Base-by-base conservation (phyloP, 352 stramenopile species). In the Globisporangium nagaii region DNA sequence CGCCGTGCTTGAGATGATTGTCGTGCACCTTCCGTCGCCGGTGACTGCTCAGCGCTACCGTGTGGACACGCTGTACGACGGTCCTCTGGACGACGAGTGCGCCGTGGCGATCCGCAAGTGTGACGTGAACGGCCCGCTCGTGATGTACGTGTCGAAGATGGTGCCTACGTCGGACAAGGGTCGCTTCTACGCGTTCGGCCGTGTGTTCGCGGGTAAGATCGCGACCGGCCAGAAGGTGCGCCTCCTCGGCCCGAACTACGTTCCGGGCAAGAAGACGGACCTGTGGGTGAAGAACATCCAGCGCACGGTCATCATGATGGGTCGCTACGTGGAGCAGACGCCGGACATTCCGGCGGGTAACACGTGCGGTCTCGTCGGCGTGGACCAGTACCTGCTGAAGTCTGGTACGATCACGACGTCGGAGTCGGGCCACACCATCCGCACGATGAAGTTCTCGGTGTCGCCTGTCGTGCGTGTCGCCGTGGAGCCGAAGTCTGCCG, bases 111-210 rank as follows among this genome's bases (percentile, higher is more conserved):
- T 99, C 75, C 88, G 96, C 51, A 98, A 96, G 63, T 99, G 97
- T 66, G 96, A 99, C 75, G 97, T 98, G 55, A 96, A 96, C 68
- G 95, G 95, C 60, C 95, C 96, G 49, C 79, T 99, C 20, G 98
- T 98, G 73, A 99, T 99, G 97, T 99, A 99, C 90, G 94, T 99
- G 64, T 99, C 96, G 19, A 99, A 99, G 91, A 99, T 99, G 97
- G 96, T 99, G 62, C 97, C 97, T 62, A 99, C 97, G 48, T 97
- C 98, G 79, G 98, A 99, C 79, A 88, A 88, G 76, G 96, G 96
- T 56, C 92, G 97, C 71, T 99, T 99, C 92, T 99, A 99, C 74
- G 97, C 95, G 47, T 99, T 99, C 73, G 97, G 97, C 64, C 96
- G 97, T 88, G 97, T 99, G 58, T 99, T 99, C 64, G 97, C 97